These are phyloP conservation scores for Chlamydomonas urium DNA, from an alignment of 139 green algal species.

Conservation along the genomic window DNA sequence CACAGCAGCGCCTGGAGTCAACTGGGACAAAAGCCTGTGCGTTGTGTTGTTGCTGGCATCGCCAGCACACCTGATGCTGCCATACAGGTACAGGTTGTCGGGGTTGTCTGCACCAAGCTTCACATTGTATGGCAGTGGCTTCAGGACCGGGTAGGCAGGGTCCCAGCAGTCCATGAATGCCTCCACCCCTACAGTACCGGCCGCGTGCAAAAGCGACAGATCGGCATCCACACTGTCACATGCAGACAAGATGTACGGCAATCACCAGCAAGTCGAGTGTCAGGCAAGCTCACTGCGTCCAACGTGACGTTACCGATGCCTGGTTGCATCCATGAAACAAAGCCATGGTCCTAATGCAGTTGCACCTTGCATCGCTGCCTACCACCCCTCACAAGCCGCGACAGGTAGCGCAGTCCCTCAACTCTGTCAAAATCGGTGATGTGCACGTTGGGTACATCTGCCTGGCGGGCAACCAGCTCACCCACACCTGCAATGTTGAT, in stretches of 20 bases:
- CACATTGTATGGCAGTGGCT: constrained; percentile 30
- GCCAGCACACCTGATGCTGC: constrained; percentile 18
- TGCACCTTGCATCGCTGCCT: neutral
- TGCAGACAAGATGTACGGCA: no score
- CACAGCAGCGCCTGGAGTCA: no score
- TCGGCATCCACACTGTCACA: neutral
- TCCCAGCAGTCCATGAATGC: constrained; percentile 24
- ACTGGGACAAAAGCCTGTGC: no score
- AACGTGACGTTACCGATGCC: no score
- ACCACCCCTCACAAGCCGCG: constrained; percentile 7
- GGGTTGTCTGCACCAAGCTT: constrained; percentile 33
- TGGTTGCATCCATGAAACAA: no score
- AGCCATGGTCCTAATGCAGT: no score
- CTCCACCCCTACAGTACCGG: constrained; percentile 7
- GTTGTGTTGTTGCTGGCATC: no score
- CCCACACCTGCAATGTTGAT: no score
- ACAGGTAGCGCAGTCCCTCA: constrained; percentile 5
- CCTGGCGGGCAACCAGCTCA: neutral
- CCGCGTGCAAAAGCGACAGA: neutral
- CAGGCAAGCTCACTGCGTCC: no score
- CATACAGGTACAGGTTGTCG: constrained; percentile 31
- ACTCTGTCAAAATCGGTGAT: neutral
- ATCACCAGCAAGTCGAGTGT: no score
- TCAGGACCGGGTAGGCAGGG: constrained; percentile 20
- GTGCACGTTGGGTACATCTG: neutral